Evolutionary conservation across 2,329 filamentous ascomycete genomes (phyloP).

Genomic region (Dactylellina cionopaga): DNA sequence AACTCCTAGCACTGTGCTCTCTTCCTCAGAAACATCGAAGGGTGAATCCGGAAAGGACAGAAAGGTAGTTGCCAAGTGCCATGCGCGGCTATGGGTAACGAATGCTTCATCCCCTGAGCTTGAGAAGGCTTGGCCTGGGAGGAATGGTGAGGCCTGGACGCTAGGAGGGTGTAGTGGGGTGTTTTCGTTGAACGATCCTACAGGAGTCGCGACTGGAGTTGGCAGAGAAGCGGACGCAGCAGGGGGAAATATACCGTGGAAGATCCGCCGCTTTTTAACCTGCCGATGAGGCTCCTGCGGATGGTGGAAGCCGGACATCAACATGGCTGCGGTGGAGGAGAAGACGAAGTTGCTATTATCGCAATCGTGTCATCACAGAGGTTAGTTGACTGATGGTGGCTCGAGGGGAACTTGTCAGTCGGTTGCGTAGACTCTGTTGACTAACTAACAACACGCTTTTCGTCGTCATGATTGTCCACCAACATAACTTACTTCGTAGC

Average conservation of each 20-base stretch:
- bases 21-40: slow-evolving; percentile 52
- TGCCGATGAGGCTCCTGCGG: slow-evolving; percentile 49
- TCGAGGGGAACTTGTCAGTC: not conserved
- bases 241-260: slow-evolving; percentile 56
- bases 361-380: slow-evolving; percentile 26
- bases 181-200: slow-evolving; percentile 52
- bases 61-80: slow-evolving; percentile 56
- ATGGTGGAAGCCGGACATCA: slow-evolving; percentile 47
- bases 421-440: not conserved
- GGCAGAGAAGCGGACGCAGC: slow-evolving; percentile 55
- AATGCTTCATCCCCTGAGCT: slow-evolving; percentile 40
- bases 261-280: slow-evolving; percentile 54
- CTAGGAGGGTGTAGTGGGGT: slow-evolving; percentile 47
- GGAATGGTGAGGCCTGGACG: slow-evolving; percentile 28
- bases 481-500: not conserved
- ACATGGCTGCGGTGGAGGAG: slow-evolving; percentile 31
- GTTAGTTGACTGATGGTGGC: not conserved
- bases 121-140: slow-evolving; percentile 31
- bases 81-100: slow-evolving; percentile 54
- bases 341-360: not conserved
- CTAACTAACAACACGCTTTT: slow-evolving; percentile 19
- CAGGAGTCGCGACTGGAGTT: slow-evolving; percentile 53
- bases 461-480: not conserved
- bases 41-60: slow-evolving; percentile 54
- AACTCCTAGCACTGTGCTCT: slow-evolving; percentile 49